phyloP scores from a whole-genome alignment of 176 grass and related monocot genomes.

The Raddia distichophylla region DNA sequence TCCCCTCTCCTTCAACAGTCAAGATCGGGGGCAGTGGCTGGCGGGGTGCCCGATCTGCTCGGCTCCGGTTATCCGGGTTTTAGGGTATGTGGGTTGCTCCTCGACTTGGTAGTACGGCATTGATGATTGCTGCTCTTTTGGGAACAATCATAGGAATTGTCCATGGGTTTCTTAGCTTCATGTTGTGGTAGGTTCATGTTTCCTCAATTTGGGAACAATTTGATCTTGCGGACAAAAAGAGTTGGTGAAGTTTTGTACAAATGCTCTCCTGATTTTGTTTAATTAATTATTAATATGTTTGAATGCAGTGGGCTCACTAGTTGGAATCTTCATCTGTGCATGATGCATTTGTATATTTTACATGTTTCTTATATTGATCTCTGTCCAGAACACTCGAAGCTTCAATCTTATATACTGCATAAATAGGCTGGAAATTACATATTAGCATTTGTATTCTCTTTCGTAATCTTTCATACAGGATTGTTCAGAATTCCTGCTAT shows the following conservation, averaged over 20 bases:
- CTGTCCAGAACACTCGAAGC: too few relatives aligned
- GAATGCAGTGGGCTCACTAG: conserved; percentile 69
- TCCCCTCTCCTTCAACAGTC: too few relatives aligned
- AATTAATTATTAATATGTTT: neutral
- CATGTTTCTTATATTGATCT: too few relatives aligned
- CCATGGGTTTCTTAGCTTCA: neutral
- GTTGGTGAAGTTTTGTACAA: neutral
- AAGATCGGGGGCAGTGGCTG: too few relatives aligned
- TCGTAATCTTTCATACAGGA: too few relatives aligned
- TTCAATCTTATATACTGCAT: too few relatives aligned
- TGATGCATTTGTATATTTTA: too few relatives aligned
- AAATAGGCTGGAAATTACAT: too few relatives aligned
- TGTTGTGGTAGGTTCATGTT: neutral
- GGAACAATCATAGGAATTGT: neutral
- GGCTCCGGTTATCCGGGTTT: too few relatives aligned
- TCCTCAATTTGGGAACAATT: conserved; percentile 27
- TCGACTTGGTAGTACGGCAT: neutral
- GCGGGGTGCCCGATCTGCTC: too few relatives aligned
- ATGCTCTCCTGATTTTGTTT: neutral
- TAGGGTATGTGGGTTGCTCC: neutral
- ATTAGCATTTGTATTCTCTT: too few relatives aligned
- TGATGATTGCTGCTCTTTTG: neutral
- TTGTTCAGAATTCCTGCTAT: too few relatives aligned
- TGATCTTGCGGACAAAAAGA: neutral
- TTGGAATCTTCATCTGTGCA: conserved; percentile 76